phyloP scores from a whole-genome alignment of 352 stramenopile species.

The Phytophthora rubi region DNA sequence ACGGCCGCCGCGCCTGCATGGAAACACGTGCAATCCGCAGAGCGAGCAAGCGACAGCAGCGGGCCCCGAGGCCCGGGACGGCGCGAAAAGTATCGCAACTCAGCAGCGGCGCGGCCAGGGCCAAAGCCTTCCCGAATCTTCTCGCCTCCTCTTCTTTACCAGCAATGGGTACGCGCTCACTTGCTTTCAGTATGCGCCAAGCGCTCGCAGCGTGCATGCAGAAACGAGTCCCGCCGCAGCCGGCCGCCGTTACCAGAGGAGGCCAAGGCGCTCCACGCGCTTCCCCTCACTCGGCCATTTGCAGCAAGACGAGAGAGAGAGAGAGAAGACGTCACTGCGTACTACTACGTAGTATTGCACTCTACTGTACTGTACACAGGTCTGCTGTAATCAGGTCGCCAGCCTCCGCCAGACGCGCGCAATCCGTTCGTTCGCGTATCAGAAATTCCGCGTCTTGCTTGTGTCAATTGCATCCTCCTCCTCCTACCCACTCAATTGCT shows the following conservation, averaged over 20 bases:
- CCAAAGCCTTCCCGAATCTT: constrained; percentile 22
- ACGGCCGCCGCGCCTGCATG: constrained; percentile 2
- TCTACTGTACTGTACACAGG: neutral
- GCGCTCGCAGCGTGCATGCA: neutral
- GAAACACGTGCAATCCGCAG: neutral
- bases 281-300: constrained; percentile 30
- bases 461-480: constrained; percentile 7
- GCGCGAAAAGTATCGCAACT: constrained; percentile 32
- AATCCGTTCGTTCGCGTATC: constrained; percentile 21
- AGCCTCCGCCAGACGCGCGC: constrained; percentile 10
- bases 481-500: neutral
- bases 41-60: neutral
- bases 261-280: neutral
- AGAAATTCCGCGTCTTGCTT: constrained; percentile 8
- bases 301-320: neutral
- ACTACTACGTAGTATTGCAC: neutral
- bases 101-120: constrained; percentile 1
- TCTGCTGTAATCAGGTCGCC: constrained; percentile 19
- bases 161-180: constrained; percentile 25
- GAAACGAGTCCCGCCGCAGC: constrained; percentile 1
- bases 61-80: neutral
- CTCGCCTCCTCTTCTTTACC: constrained; percentile 28
- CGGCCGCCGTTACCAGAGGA: constrained; percentile 20
- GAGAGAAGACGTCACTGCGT: neutral
- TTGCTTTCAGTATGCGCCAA: neutral